Evolutionary conservation across 2,329 filamentous ascomycete species (phyloP).

Genomic region (Penicillium sp.): DNA sequence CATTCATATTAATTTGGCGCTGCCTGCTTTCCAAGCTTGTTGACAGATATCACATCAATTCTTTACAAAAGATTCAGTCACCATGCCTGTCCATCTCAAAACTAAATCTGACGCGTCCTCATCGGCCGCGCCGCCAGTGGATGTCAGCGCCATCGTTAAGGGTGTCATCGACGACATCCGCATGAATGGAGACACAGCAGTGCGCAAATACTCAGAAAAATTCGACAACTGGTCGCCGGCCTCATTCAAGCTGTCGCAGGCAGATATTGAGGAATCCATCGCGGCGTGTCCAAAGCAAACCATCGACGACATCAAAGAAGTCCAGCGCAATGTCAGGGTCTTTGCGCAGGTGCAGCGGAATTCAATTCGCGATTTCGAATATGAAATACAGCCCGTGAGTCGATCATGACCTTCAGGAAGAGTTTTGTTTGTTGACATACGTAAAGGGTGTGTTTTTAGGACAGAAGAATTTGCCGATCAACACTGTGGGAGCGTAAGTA

Average conservation of each 20-base stretch:
- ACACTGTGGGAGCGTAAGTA: constrained; percentile 42
- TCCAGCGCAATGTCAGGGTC: constrained; percentile 47
- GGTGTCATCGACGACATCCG: constrained; percentile 48
- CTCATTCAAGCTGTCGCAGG: constrained; percentile 46
- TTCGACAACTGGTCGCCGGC: constrained; percentile 53
- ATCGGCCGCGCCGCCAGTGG: neutral
- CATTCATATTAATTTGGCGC: neutral
- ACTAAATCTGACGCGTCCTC: neutral
- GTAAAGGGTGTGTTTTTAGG: constrained; percentile 49
- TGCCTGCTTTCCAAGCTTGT: neutral
- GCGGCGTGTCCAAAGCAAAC: constrained; percentile 44
- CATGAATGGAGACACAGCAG: constrained; percentile 46
- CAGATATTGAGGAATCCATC: constrained; percentile 46
- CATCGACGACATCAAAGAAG: constrained; percentile 52
- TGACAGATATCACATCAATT: neutral
- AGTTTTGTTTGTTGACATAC: neutral
- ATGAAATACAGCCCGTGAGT: constrained; percentile 36
- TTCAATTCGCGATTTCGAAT: constrained; percentile 48
- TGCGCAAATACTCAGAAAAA: constrained; percentile 49
- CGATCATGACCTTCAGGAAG: neutral
- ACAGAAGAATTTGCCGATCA: constrained; percentile 50
- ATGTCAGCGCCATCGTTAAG: constrained; percentile 43
- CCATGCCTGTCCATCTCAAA: neutral
- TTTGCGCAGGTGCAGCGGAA: constrained; percentile 49
- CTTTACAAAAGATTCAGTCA: neutral